These are phyloP conservation scores for Graphilbum sp. DNA, from an alignment of 2,329 filamentous ascomycete genomes.

Conservation along the genomic window DNA sequence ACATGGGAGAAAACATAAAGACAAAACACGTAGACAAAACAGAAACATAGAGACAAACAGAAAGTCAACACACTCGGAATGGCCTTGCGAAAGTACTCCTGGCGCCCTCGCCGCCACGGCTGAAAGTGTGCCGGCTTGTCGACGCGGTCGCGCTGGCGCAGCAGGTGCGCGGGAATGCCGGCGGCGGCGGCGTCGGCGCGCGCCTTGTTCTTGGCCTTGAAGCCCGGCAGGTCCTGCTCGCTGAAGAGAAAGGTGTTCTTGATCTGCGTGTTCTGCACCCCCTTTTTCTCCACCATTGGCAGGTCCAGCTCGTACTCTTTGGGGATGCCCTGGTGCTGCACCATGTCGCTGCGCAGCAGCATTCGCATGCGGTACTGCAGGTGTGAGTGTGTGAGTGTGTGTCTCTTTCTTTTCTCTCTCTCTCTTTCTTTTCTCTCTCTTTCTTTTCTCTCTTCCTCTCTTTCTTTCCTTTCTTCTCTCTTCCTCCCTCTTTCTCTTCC, in stretches of 20 bases:
- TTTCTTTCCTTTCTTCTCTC: too few species aligned
- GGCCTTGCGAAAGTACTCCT: constrained; percentile 50
- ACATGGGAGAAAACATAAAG: constrained; percentile 8
- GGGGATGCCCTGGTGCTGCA: constrained; percentile 58
- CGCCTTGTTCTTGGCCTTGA: constrained; percentile 40
- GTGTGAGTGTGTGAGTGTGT: too few species aligned
- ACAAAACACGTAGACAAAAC: not conserved
- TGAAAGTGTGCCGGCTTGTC: constrained; percentile 25
- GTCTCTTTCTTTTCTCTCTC: too few species aligned
- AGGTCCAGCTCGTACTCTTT: constrained; percentile 76
- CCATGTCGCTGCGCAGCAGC: constrained; percentile 47
- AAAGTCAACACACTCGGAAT: constrained; percentile 53
- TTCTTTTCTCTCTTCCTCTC: too few species aligned
- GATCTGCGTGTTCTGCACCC: constrained; percentile 30
- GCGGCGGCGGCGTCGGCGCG: constrained; percentile 38
- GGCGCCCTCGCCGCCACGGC: constrained; percentile 10
- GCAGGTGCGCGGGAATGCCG: constrained; percentile 41
- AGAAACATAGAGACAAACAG: not conserved
- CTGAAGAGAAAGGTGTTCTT: constrained; percentile 85
- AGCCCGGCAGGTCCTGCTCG: constrained; percentile 80
- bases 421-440: too few species aligned
- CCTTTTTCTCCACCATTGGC: constrained; percentile 28
- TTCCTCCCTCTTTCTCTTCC: too few species aligned
- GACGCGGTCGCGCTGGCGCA: constrained; percentile 24
- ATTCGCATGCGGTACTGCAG: constrained; percentile 36